Percentiles rank a stretch among this genome's conserved stretches.
These are phyloP conservation scores for Deuterostichococcus epilithicus DNA, from an alignment of 139 green algal species.

Conservation along the genomic window DNA sequence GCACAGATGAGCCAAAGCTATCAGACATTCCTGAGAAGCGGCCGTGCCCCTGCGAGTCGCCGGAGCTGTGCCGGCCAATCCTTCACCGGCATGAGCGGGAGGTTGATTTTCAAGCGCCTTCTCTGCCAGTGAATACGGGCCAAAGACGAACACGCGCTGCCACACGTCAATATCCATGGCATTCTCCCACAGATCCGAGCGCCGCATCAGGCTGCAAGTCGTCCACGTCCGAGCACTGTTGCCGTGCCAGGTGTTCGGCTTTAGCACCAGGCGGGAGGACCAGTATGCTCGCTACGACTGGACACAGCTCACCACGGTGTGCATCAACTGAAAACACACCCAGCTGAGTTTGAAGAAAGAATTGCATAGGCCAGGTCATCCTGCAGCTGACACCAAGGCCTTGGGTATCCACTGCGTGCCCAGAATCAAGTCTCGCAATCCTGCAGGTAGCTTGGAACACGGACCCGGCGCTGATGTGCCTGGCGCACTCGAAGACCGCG, in stretches of 20 bases:
- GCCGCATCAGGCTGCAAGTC: too few relatives aligned
- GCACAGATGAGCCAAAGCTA: neutral
- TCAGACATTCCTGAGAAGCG: neutral
- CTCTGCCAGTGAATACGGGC: too few relatives aligned
- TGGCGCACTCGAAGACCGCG: slow-evolving; percentile 14
- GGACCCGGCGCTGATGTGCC: slow-evolving; percentile 13
- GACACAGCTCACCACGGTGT: slow-evolving; percentile 20
- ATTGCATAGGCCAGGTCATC: too few relatives aligned
- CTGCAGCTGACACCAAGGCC: too few relatives aligned
- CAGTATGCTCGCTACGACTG: slow-evolving; percentile 22
- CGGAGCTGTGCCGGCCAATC: neutral
- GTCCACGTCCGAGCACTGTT: too few relatives aligned
- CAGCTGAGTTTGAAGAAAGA: too few relatives aligned
- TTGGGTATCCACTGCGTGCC: too few relatives aligned
- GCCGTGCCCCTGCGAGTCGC: neutral
- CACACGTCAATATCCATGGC: too few relatives aligned
- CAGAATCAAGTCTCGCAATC: too few relatives aligned
- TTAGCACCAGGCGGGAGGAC: slow-evolving; percentile 8
- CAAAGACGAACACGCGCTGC: too few relatives aligned
- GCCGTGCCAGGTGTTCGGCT: slow-evolving; percentile 26
- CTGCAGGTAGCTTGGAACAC: slow-evolving; percentile 38
- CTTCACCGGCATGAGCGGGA: neutral
- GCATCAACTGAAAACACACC: too few relatives aligned
- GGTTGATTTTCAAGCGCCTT: neutral
- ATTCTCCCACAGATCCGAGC: too few relatives aligned